Base-by-base conservation (phyloP, 1,284 basidiomycete species). In the Rhodotorula sp. region DNA sequence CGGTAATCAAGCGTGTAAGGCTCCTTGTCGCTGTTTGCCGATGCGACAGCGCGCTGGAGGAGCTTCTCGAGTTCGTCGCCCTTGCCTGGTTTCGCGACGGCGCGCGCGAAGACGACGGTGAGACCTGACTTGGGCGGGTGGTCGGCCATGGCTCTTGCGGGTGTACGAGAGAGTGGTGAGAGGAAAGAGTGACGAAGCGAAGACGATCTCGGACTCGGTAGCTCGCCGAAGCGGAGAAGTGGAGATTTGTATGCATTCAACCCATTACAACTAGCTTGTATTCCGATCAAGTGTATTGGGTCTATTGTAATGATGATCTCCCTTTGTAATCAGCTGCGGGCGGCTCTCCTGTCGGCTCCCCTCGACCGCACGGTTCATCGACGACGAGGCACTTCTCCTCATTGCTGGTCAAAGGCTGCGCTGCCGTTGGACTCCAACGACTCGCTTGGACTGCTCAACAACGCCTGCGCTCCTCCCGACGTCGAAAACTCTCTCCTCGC, bases 21-120 rank as follows among this genome's bases (percentile, higher is more conserved):
- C 53, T 70, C 67, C 53, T 69, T 70, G 55, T 70, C 72, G 9
- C 47, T 34, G 32, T 70, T 69, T 34, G 67, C 71, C 27, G 48
- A 62, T 32, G 51, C 32, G 58, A 67, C 46, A 13, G 70, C 62
- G 20, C 20, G 62, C 7, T 53, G 54, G 29, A 66, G 44, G 47
- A 64, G 32, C 30, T 46, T 47, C 51, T 62, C 30, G 36, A 61
- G 54, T 46, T 70, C 55, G 46, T 62, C 71, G 20, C 20, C 62
- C 64, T 68, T 64, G 67, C 71, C 72, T 52, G 51, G 57, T 10
- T 66, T 44, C 6, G 64, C 64, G 19, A 56, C 36, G 29, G 46
- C 68, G 47, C 29, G 44, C 9, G 68, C 68, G 29, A 70, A 70
- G 30, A 70, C 68, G 61, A 61, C 29, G 39, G 59, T 64, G n/a